Evolutionary conservation across 306 rosid genomes (phyloP), one percentile per base, ranked within the genome.

Genomic region (Malus sylvestris): DNA sequence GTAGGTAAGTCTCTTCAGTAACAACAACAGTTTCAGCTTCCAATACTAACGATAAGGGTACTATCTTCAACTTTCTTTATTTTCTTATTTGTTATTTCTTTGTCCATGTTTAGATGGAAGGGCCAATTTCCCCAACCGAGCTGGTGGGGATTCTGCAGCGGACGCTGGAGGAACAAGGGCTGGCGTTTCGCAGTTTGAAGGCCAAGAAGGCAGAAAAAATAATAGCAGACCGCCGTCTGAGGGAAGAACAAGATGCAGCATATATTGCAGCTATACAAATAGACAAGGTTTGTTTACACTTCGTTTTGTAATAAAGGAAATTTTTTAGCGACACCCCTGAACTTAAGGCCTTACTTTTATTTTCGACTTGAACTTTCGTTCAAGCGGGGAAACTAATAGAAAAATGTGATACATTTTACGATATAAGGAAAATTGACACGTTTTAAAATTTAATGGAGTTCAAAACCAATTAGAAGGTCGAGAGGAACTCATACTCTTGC

Each of bases 231-330:
- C 90, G 93, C 68, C 83, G 80, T 82, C 81, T 89, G 25, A 79
- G 90, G 85, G 97, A 93, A 80, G 93, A 91, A 65, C 97, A 91
- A 83, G 97, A 93, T 6, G 91, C 83, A 75, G 96, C 91, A 32
- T 91, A 89, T 88, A 76, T 85, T 79, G 89, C 90, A 38, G 87
- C 97, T 80, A 85, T 93, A 25, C 76, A 81, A 64, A 73, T 81
- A 52, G 98, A 93, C 86, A 82, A 81, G 93, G 96, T 90, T 46
- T 67, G 27, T 23, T 6, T 9, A 10, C 22, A 42, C 20, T 27
- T 42, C 29, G 19, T 4, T 58, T n/a, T 9, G 27, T 57, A 9
- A 12, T 8, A 3, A 57, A 57, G 62, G 55, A 51, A 51, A 51
- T 15, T 15, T 14, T 49, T 49, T 16, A 49, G 55, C 55, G 16